Conservation (phyloP, 2,329 filamentous ascomycete species). For the Amauroascus verrucosus region DNA sequence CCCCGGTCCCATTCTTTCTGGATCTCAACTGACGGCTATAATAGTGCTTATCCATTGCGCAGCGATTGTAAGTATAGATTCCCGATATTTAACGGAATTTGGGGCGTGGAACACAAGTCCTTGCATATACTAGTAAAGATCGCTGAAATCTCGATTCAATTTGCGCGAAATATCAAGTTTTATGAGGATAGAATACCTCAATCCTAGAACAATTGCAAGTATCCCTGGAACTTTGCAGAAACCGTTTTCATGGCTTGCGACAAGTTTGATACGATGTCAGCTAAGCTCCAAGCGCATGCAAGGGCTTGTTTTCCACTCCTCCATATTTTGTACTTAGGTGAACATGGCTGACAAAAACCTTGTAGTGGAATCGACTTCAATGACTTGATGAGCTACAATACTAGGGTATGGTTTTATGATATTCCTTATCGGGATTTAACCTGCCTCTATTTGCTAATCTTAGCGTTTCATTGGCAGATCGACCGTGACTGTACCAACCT, state of each 20-base stretch:
- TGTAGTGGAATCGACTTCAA: constrained; percentile 6
- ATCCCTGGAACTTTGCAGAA: too few relatives aligned
- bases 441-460: too few relatives aligned
- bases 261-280: too few relatives aligned
- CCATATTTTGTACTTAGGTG: not conserved
- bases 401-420: constrained; percentile 10
- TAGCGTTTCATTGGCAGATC: constrained; percentile 9
- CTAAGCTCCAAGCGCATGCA: not conserved
- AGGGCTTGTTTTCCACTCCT: not conserved
- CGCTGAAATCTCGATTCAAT: not conserved
- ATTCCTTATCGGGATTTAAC: too few relatives aligned
- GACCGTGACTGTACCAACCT: constrained; percentile 15
- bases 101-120: not conserved
- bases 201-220: too few relatives aligned
- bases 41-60: constrained; percentile 15
- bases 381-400: constrained; percentile 14
- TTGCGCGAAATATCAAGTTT: not conserved
- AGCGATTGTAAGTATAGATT: constrained; percentile 12
- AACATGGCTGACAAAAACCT: not conserved
- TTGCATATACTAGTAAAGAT: not conserved
- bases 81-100: not conserved
- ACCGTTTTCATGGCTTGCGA: too few relatives aligned
- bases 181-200: too few relatives aligned
- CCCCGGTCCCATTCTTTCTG: not conserved
- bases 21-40: constrained; percentile 1